Conservation (phyloP, 164 flowering plant genomes). For the Protea cynaroides region DNA sequence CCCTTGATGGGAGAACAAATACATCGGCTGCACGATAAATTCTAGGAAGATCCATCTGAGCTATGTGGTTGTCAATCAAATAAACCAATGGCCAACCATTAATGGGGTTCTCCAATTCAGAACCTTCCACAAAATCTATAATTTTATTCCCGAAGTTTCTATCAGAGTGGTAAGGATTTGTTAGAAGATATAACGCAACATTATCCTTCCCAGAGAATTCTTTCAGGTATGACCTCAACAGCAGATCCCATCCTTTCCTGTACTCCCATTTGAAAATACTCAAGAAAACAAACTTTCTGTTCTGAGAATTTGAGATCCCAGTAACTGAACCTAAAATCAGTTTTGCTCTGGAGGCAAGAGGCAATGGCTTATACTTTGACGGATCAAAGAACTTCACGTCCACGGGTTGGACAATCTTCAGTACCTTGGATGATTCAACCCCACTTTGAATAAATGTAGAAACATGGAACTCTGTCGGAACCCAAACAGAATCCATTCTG, state of each 20-base stretch:
- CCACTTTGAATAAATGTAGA: slow-evolving; percentile 54
- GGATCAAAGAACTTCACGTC: slow-evolving; percentile 70
- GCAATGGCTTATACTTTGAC: slow-evolving; percentile 35
- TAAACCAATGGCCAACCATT: slow-evolving; percentile 55
- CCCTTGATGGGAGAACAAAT: slow-evolving; percentile 75
- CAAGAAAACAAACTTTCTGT: slow-evolving; percentile 49
- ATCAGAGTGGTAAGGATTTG: slow-evolving; percentile 62
- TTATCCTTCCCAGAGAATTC: slow-evolving; percentile 51
- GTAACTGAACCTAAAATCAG: slow-evolving; percentile 32
- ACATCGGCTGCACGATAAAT: slow-evolving; percentile 63
- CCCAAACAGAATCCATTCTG: slow-evolving; percentile 65
- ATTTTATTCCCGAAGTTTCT: slow-evolving; percentile 52
- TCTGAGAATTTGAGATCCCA: background rate
- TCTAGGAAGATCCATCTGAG: slow-evolving; percentile 61
- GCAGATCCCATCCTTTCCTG: slow-evolving; percentile 83
- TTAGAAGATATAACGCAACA: slow-evolving; percentile 50
- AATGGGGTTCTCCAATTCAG: slow-evolving; percentile 37
- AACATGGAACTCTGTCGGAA: slow-evolving; percentile 77
- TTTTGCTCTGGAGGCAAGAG: slow-evolving; percentile 26
- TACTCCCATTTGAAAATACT: slow-evolving; percentile 82
- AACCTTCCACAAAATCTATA: slow-evolving; percentile 42
- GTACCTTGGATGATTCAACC: slow-evolving; percentile 61
- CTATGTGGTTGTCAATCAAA: slow-evolving; percentile 53
- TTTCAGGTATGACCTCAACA: slow-evolving; percentile 55
- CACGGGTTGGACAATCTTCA: slow-evolving; percentile 63